Conservation (phyloP, 2,329 filamentous ascomycete species). For the Aspergillus terreus region DNA sequence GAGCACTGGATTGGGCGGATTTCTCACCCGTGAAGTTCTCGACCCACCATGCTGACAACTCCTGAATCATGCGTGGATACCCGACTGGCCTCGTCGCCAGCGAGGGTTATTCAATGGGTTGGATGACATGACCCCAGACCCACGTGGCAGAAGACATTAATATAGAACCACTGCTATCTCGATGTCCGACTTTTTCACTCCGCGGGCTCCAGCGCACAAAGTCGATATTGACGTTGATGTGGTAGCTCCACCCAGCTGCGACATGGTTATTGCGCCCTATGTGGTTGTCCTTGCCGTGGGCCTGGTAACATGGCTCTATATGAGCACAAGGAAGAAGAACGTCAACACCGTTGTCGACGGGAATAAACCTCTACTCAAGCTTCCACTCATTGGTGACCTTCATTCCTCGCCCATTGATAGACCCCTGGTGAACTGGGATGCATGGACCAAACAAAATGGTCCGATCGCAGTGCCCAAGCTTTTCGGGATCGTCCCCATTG, state of each 20-base stretch:
- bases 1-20: too few species aligned
- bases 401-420: conserved; percentile 25
- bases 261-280: background rate
- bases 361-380: conserved; percentile 12
- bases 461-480: conserved; percentile 26
- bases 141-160: too few species aligned
- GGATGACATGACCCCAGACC: too few species aligned
- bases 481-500: conserved; percentile 34
- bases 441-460: conserved; percentile 35
- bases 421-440: conserved; percentile 27
- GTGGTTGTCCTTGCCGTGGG: conserved; percentile 2
- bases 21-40: too few species aligned
- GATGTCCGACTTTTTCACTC: too few species aligned
- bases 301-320: conserved; percentile 8
- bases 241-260: background rate
- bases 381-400: conserved; percentile 30
- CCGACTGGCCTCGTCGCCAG: too few species aligned
- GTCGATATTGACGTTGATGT: background rate
- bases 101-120: too few species aligned
- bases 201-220: too few species aligned
- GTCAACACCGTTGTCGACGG: background rate
- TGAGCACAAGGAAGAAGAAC: background rate
- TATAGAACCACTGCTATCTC: too few species aligned
- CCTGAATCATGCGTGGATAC: background rate
- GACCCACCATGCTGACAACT: background rate